A percentile compares a stretch with the other conserved stretches of the same genome.
These are phyloP conservation scores for Symmetrospora coprosmae DNA, from an alignment of 768 basidiomycete genomes.

Conservation along the genomic window DNA sequence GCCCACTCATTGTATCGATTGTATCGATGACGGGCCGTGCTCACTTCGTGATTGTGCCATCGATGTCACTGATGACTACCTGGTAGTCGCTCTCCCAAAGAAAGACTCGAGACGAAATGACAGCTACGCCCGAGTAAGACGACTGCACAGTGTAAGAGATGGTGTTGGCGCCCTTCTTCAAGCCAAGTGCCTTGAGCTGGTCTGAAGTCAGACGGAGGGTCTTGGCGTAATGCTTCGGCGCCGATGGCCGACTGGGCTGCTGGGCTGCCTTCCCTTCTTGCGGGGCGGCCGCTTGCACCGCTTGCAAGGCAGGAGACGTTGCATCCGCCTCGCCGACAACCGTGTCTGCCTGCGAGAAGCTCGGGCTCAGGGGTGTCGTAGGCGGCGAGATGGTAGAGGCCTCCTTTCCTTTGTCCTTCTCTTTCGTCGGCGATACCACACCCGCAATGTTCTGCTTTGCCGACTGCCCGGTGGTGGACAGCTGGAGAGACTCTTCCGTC, in stretches of 20 bases:
- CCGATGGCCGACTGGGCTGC: no score
- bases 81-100: constrained; percentile 85
- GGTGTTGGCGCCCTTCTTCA: constrained; percentile 74
- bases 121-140: constrained; percentile 48
- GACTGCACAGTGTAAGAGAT: constrained; percentile 86
- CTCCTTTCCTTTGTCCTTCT: background rate
- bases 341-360: background rate
- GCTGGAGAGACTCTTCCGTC: background rate
- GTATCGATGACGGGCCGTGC: constrained; percentile 29
- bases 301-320: background rate
- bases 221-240: constrained; percentile 70
- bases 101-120: constrained; percentile 84
- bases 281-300: background rate
- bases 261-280: no score
- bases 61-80: constrained; percentile 90
- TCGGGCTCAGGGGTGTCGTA: background rate
- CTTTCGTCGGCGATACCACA: no score
- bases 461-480: background rate
- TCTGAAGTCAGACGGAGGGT: constrained; percentile 84
- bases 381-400: background rate
- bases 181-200: constrained; percentile 77
- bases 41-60: constrained; percentile 96
- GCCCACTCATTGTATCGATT: background rate
- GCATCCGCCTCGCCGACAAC: background rate
- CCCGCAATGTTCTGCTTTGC: no score